Conservation (phyloP, 345 rosid species). For the Ailanthus altissimus region DNA sequence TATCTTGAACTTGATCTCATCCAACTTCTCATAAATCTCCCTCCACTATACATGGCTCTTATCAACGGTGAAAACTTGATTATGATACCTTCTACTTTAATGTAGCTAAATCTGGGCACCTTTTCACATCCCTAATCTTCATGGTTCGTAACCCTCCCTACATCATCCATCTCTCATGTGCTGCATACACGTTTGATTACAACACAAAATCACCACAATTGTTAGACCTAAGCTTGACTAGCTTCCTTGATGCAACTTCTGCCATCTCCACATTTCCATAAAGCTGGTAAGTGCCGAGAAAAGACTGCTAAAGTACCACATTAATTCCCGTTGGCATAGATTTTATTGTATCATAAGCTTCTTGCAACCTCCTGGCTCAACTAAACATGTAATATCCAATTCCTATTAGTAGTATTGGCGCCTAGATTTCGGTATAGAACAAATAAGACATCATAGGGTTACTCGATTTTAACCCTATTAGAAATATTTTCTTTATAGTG, state of each 20-base stretch:
- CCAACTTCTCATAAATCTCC: constrained; percentile 63
- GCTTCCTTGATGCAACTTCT: constrained; percentile 58
- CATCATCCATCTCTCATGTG: constrained; percentile 74
- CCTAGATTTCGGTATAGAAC: too few relatives aligned
- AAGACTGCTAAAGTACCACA: constrained; percentile 77
- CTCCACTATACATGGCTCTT: constrained; percentile 56
- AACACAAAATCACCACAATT: constrained; percentile 76
- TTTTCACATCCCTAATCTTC: constrained; percentile 76
- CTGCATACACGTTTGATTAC: constrained; percentile 77
- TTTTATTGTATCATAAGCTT: constrained; percentile 62
- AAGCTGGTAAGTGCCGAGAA: constrained; percentile 79
- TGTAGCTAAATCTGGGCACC: constrained; percentile 82
- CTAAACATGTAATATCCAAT: constrained; percentile 80
- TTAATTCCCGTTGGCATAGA: constrained; percentile 70
- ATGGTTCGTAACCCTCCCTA: constrained; percentile 74
- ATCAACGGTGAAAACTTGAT: constrained; percentile 77
- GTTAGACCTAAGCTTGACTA: constrained; percentile 73
- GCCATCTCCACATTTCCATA: constrained; percentile 72
- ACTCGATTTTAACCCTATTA: too few relatives aligned
- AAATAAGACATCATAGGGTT: too few relatives aligned
- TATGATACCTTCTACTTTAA: constrained; percentile 57
- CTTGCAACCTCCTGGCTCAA: constrained; percentile 70
- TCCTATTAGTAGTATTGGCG: too few relatives aligned
- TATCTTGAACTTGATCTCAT: constrained; percentile 72
- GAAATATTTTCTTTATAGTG: too few relatives aligned